Base-by-base conservation (phyloP, 2,329 filamentous ascomycete genomes). In the Fusarium ramigenum region DNA sequence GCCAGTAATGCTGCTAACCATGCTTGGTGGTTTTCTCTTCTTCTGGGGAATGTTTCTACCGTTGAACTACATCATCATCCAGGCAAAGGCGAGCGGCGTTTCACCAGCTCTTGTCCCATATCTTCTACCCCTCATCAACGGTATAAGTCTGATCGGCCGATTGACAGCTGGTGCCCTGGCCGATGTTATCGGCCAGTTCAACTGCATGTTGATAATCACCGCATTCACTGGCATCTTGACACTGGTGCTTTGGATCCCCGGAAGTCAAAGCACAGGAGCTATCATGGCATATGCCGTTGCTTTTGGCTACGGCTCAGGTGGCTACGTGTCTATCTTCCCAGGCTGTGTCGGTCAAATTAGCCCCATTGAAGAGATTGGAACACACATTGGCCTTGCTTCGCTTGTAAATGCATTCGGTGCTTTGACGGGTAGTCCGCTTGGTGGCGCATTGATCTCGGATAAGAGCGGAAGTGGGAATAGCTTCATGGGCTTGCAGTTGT, bases 81-180 rank as follows among this genome's bases (percentile, higher is more conserved):
- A 64, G 3, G 61, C 61, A 4, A 52, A 52, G 32, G 44, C 58
- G 0, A 64, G 44, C 5, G 37, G 58, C 0, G 21, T 63, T 5
- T 37, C 61, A 0, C 0, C 58, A 0, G 8, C 11, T 0, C 46
- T 64, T 1, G 58, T 63, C 0, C 44, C 61, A 1, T 63, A 64
- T 3, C 23, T 63, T 3, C 4, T 64, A 0, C 61, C 58, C 0
- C 30, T 64, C 1, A 37, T 64, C 9, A 64, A 63, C 8, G 57
- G 58, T 0, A 62, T 64, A 1, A 64, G 61, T 2, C 10, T 64
- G 0, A 63, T 64, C 0, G 58, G 61, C 7, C 58, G 44, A 1
- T 4, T 64, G 2, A 64, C 44, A 10, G 58, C 44, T 4, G 58
- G 61, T 1, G 58, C 44, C 1, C 25, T 63, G 0, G 44, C 44